Evolutionary conservation across 2,329 filamentous ascomycete genomes (phyloP).

Genomic region (Daldinia sp.): DNA sequence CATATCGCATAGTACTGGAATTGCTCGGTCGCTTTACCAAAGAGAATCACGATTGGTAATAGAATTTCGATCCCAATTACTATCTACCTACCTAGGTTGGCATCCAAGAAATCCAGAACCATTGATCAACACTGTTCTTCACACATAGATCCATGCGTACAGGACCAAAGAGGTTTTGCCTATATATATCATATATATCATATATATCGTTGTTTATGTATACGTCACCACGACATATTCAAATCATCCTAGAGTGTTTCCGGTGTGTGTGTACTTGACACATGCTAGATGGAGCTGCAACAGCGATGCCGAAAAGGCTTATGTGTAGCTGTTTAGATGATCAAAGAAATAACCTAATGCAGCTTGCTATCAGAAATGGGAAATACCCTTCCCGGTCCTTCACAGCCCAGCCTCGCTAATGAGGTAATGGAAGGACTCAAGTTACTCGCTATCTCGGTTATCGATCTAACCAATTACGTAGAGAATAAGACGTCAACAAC

Average conservation of each 20-base stretch:
- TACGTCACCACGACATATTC: conserved; percentile 30
- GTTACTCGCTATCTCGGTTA: conserved; percentile 33
- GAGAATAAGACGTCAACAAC: conserved; percentile 25
- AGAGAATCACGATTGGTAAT: conserved; percentile 28
- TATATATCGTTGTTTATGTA: neutral
- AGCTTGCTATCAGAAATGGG: conserved; percentile 24
- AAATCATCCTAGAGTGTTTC: neutral
- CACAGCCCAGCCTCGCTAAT: conserved; percentile 36
- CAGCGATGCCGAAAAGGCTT: conserved; percentile 11
- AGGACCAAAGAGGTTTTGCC: neutral
- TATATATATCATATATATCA: neutral
- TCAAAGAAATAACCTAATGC: conserved; percentile 16
- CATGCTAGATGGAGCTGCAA: conserved; percentile 10
- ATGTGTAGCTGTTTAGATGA: conserved; percentile 15
- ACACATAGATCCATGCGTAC: neutral
- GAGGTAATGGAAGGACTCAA: conserved; percentile 30
- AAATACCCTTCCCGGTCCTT: conserved; percentile 21
- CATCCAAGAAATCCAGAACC: conserved; percentile 6
- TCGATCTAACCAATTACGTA: conserved; percentile 37
- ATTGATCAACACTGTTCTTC: neutral
- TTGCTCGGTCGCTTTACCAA: conserved; percentile 10
- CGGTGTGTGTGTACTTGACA: neutral
- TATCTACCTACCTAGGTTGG: neutral
- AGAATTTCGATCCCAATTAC: conserved; percentile 11
- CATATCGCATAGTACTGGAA: conserved; percentile 16